Evolutionary conservation across 495 filamentous ascomycete genomes (phyloP), one percentile per base, ranked within the genome.

Genomic region (Podospora anserina): DNA sequence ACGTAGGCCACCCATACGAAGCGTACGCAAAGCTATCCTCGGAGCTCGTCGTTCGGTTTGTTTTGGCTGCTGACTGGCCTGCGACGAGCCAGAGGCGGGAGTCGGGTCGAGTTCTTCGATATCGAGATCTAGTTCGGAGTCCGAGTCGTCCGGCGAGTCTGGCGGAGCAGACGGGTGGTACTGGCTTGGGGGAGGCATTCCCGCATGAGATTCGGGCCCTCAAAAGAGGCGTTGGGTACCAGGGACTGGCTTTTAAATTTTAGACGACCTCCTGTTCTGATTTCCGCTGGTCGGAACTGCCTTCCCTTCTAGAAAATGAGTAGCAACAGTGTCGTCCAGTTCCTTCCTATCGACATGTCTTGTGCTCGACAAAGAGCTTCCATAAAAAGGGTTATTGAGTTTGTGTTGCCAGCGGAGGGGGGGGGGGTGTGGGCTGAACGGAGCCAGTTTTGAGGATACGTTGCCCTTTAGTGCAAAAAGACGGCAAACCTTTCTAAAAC

Each of bases 71-170:
- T 80, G 82, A 11, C 77, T 75, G 5, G 79, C 76, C 58, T 80
- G 74, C 19, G 83, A 73, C 19, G 83, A 73, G 20, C 83, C 78
- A 44, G 78, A 69, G 27, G 81, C 77, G 20, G 82, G 78, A 27
- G 77, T 77, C 18, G 88, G 89, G 70, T 91, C 90, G 53, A 93
- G 86, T 82, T 93, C 91, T 72, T 92, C 76, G 61, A 83, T 84
- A 68, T 93, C 89, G 62, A 92, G 81, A 69, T 93, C 89, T 65
- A 91, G 83, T 72, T 92, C 91, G 63, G 87, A 88, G 69, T 89
- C 85, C 62, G 86, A 86, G 63, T 85, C 83, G 74, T 86, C 80
- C 61, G 79, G 80, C 39, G 83, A 85, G 74, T 85, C 82, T 75
- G 85, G 84, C 73, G 80, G 80, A 77, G 82, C 77, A 69, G 80